A percentile compares a stretch with the other conserved stretches of the same genome.
Conservation (phyloP, 2,329 filamentous ascomycete species). For the Colletotrichum siamense region DNA sequence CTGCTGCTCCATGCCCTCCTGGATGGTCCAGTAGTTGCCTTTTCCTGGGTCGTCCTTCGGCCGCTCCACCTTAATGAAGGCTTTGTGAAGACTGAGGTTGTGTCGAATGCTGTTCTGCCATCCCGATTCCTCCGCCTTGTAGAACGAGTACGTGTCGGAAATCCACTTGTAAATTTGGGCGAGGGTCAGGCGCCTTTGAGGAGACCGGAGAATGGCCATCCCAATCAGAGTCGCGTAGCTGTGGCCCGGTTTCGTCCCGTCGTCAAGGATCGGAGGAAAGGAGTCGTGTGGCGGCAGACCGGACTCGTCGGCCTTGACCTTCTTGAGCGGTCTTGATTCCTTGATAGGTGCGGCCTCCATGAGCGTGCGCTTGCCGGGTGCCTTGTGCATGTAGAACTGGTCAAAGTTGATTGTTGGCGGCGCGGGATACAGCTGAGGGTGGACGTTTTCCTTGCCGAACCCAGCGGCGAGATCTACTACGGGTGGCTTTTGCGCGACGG, state of each 20-base stretch:
- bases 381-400: slow-evolving; percentile 55
- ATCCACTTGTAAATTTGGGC: slow-evolving; percentile 99
- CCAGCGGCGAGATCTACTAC: slow-evolving; percentile 45
- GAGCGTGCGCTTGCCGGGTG: slow-evolving; percentile 64
- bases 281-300: slow-evolving; percentile 73
- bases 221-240: slow-evolving; percentile 96
- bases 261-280: slow-evolving; percentile 83
- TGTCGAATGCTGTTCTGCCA: slow-evolving; percentile 99
- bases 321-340: slow-evolving; percentile 72
- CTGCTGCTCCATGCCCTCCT: slow-evolving; percentile 84
- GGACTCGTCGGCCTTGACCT: slow-evolving; percentile 65
- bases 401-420: slow-evolving; percentile 55
- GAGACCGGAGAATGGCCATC: slow-evolving; percentile 92
- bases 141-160: slow-evolving; percentile 91
- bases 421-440: slow-evolving; percentile 55
- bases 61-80: slow-evolving; percentile 92
- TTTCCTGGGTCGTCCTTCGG: slow-evolving; percentile 98
- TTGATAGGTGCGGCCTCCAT: slow-evolving; percentile 77
- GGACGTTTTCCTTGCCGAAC: slow-evolving; percentile 63
- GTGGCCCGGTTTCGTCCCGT: slow-evolving; percentile 86
- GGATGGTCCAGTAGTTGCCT: slow-evolving; percentile 96
- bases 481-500: slow-evolving; percentile 55
- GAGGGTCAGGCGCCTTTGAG: slow-evolving; percentile 82
- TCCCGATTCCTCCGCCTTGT: slow-evolving; percentile 81
- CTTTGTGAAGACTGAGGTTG: slow-evolving; percentile 96